Conservation (phyloP, 1,139 yeast species). For the Yamadazyma siamensis region DNA sequence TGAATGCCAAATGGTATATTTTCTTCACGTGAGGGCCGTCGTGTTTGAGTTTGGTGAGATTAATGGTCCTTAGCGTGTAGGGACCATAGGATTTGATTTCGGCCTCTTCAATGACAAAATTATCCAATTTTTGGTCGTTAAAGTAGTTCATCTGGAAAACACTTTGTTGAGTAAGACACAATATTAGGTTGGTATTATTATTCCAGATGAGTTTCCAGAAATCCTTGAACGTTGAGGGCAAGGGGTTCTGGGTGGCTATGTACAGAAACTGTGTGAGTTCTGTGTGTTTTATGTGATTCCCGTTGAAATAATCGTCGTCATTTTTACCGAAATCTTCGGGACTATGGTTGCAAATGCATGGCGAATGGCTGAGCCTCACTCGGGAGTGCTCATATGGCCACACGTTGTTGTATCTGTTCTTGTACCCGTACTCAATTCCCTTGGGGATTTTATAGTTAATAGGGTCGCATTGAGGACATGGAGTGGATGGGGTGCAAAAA, state of each 20-base stretch:
- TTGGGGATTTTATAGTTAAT: constrained; percentile 51
- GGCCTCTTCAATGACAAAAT: constrained; percentile 13
- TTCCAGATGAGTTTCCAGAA: constrained; percentile 48
- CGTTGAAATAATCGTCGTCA: constrained; percentile 40
- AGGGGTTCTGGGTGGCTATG: constrained; percentile 47
- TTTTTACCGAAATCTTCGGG: constrained; percentile 3
- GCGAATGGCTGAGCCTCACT: constrained; percentile 26
- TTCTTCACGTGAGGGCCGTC: constrained; percentile 2
- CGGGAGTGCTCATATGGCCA: constrained; percentile 49
- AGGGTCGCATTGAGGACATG: constrained; percentile 43
- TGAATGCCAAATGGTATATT: constrained; percentile 65
- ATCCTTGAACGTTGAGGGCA: constrained; percentile 37
- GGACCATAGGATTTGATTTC: constrained; percentile 9
- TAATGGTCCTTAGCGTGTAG: constrained; percentile 12
- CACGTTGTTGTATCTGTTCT: constrained; percentile 43
- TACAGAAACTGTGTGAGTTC: constrained; percentile 21
- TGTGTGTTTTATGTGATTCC: constrained; percentile 30
- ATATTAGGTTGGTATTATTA: constrained; percentile 57
- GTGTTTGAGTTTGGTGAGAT: constrained; percentile 8
- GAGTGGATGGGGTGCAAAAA: constrained; percentile 41
- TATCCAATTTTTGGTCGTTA: constrained; percentile 17
- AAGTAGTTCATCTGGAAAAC: constrained; percentile 17
- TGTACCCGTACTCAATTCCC: constrained; percentile 44
- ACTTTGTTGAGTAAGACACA: constrained; percentile 58
- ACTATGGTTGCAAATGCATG: constrained; percentile 7